Base-by-base conservation (phyloP, 805 yeast species). In the Myxozyma kluyveri region DNA sequence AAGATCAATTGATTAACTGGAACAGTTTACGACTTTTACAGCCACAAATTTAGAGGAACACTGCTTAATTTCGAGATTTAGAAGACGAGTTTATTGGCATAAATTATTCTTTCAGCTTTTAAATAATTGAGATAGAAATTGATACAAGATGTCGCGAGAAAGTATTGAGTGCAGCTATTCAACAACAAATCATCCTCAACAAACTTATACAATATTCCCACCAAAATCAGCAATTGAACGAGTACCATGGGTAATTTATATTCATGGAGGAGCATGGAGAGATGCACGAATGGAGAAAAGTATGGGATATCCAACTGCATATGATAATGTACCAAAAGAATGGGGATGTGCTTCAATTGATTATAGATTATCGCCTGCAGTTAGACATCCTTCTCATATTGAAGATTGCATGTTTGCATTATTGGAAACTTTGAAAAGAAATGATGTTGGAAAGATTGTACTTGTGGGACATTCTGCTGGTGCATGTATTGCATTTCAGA, bases 251-350 rank as follows among this genome's bases (percentile, higher is more conserved):
- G 48, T 79, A 6, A 71, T 84, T 1, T 81, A 79, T 61, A 75
- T 86, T 44, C 95, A 86, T 67, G 95, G 95, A 0, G 95, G 95
- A 1, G 91, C 88, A 0, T 86, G 93, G 93, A 71, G 84, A 54
- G 91, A 84, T 61, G 78, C 80, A 0, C 64, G 57, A 3, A 82
- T 84, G 63, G 81, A 86, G 0, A 75, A 68, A 35, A 66, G 73
- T 36, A 90, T 85, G 65, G 78, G 77, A 53, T 68, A 69, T 17
- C 59, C 57, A 7, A 46, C 80, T 38, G 39, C 54, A 6, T 23
- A 37, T 18, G 33, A 43, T 18, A 35, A 37, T 4, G 43, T 54
- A 4, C 47, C 47, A 19, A 36, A 44, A 3, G 12, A 22, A 9
- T 52, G 57, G 50, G 60, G 64, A 14, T 54, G 52, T 14, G 50